Conservation (phyloP, 1,284 basidiomycete genomes). For the Golubevia pallescens region DNA sequence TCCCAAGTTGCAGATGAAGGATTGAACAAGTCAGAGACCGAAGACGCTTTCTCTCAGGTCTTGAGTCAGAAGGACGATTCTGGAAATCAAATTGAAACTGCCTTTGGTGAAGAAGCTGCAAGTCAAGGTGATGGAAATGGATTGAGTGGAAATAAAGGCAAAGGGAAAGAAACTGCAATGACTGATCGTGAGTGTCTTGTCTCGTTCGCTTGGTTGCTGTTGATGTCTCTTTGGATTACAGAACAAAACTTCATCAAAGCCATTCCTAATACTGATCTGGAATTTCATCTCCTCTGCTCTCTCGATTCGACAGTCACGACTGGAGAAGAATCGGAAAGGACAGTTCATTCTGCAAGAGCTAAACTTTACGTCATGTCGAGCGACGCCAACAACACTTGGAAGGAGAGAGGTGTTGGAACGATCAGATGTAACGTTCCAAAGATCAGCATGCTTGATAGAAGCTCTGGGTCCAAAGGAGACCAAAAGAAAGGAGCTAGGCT, state of each 20-base stretch:
- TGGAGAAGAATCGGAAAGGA: slow-evolving; percentile 90
- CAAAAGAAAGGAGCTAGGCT: slow-evolving; percentile 75
- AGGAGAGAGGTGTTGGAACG: slow-evolving; percentile 83
- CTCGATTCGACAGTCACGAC: slow-evolving; percentile 75
- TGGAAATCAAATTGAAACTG: background rate
- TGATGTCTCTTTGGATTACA: too few species aligned
- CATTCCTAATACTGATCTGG: slow-evolving; percentile 12
- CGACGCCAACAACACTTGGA: slow-evolving; percentile 76
- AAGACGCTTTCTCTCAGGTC: background rate
- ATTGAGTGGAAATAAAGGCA: slow-evolving; percentile 5
- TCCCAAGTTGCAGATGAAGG: background rate
- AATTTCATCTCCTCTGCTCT: slow-evolving; percentile 9
- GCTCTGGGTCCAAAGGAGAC: slow-evolving; percentile 70
- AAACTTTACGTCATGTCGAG: slow-evolving; percentile 77
- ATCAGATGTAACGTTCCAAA: slow-evolving; percentile 78
- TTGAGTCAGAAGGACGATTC: slow-evolving; percentile 1
- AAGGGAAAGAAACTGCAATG: too few species aligned
- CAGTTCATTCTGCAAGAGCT: slow-evolving; percentile 80
- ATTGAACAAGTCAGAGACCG: background rate
- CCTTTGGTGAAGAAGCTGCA: background rate
- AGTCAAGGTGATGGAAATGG: slow-evolving; percentile 3
- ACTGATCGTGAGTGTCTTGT: too few species aligned
- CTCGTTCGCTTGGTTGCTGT: too few species aligned
- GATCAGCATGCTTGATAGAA: slow-evolving; percentile 1
- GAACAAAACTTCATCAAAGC: background rate